Base-by-base conservation (phyloP, 2,329 filamentous ascomycete species). In the Aspergillus sojae region DNA sequence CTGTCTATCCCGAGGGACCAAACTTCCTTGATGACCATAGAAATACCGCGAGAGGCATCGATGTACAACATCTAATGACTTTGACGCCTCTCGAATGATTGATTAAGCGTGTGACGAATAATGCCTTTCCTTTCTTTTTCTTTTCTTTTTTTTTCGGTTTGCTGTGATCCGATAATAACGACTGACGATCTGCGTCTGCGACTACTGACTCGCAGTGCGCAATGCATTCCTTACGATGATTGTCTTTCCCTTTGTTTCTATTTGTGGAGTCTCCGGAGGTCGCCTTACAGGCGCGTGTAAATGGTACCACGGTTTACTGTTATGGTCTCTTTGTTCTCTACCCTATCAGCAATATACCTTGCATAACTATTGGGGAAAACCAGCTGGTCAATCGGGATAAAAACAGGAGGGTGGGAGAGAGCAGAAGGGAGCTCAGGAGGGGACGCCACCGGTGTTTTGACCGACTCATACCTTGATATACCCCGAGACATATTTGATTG, bases 181-280 rank as follows among this genome's bases (percentile, higher is more conserved):
- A 75, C 67, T 72, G 63, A 70, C 68, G 71, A 68, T 58, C 60
- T 61, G 67, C 58, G 48, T 65, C 64, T 63, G 70, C 71, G 74
- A 77, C 75, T 77, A 75, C 74, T 76, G 71, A 69, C 72, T 76
- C 74, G 72, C 70, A 58, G 62, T 23, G 62, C 61, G 67, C 72
- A 69, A 69, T 75, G 67, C 69, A 69, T 68, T 71, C 75, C 69
- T 69, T 71, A 67, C 61, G 62, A 61, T 71, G 71, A 60, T 69
- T 71, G 68, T 65, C 46, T 61, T 57, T 30, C 43, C n/a, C 59
- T 57, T 48, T 57, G 53, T 41, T 58, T 68, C 46, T 61, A 57
- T 68, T 57, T 66, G 62, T 65, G n/a, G 50, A 58, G 32, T 61
- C 50, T 48, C 48, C 54, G 52, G 57, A 61, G 50, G 46, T 62